Evolutionary conservation across 179 eudicot genomes (phyloP), one percentile per base, ranked within the genome.

Genomic region (Dionaea muscipula): DNA sequence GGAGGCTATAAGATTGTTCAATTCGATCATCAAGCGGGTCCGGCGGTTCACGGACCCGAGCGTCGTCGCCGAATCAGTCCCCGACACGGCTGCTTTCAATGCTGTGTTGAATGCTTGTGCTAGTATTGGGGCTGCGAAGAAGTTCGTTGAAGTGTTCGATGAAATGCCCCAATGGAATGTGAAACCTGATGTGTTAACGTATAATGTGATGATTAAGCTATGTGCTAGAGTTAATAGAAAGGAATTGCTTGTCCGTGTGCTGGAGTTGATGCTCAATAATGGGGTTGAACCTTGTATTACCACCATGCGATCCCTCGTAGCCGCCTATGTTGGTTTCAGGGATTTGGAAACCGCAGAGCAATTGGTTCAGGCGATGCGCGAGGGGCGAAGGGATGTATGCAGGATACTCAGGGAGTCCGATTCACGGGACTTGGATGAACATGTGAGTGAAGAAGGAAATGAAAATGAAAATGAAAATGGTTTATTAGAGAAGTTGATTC

Each of bases 51-150:
- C 63, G 13, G 78, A 79, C 39, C 68, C 62, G 0, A 48, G 63
- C 11, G 37, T 80, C 0, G 80, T 61, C 8, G 70, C 46, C 19
- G 55, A 81, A 4, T 87, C 89, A 1, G 38, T 31, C 36, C 99
- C 99, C 0, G 99, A 93, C 48, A 93, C 98, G 0, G 95, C 73
- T 0, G 94, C 96, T 0, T 88, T 71, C 62, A 93, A 93, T 58
- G 99, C 84, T 0, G 95, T 72, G 61, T 75, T 91, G 12, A 91
- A 91, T 66, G 96, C 99, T 1, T 93, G 96, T 67, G 86, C 96
- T 0, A 85, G 82, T 73, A 31, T 82, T 19, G 96, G 96, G 8
- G 83, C 81, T 48, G 64, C 69, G 0, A 57, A 50, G 40, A 77
- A 18, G 71, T 93, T 88, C 58, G 56, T 66, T 55, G 77, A 81